Percentiles rank a stretch among this genome's conserved stretches.
Conservation (phyloP, 768 basidiomycete species). For the Suillus sp. region DNA sequence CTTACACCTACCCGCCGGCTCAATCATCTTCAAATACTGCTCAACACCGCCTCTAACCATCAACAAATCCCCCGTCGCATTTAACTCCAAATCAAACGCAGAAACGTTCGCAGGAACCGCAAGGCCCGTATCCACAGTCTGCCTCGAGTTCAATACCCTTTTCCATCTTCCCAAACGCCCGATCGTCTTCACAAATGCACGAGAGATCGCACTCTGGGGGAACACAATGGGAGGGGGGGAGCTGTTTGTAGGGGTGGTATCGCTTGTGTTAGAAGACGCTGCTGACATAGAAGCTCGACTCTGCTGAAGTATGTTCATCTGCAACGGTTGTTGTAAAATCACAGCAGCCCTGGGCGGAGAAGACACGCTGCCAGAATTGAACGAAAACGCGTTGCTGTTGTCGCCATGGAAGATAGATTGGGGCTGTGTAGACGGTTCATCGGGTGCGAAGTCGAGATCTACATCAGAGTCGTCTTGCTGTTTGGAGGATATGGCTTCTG, state of each 20-base stretch:
- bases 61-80: constrained; percentile 60
- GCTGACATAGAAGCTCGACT: constrained; percentile 38
- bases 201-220: constrained; percentile 66
- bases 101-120: constrained; percentile 52
- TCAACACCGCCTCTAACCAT: constrained; percentile 65
- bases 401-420: constrained; percentile 42
- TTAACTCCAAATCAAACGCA: constrained; percentile 70
- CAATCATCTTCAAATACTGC: constrained; percentile 62
- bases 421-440: constrained; percentile 37
- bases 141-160: constrained; percentile 64
- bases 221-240: constrained; percentile 39
- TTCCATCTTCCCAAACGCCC: constrained; percentile 83
- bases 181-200: constrained; percentile 79
- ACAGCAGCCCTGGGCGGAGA: constrained; percentile 50
- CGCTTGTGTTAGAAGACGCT: constrained; percentile 11
- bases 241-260: constrained; percentile 9
- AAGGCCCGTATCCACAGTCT: constrained; percentile 38
- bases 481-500: constrained; percentile 48
- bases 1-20: constrained; percentile 27
- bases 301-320: constrained; percentile 51
- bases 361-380: constrained; percentile 27
- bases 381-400: constrained; percentile 47
- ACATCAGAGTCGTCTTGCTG: constrained; percentile 68
- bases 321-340: constrained; percentile 65
- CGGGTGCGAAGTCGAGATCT: constrained; percentile 74